These are phyloP conservation scores for Syzygium jambos DNA, from an alignment of 345 rosid genomes.

Conservation along the genomic window DNA sequence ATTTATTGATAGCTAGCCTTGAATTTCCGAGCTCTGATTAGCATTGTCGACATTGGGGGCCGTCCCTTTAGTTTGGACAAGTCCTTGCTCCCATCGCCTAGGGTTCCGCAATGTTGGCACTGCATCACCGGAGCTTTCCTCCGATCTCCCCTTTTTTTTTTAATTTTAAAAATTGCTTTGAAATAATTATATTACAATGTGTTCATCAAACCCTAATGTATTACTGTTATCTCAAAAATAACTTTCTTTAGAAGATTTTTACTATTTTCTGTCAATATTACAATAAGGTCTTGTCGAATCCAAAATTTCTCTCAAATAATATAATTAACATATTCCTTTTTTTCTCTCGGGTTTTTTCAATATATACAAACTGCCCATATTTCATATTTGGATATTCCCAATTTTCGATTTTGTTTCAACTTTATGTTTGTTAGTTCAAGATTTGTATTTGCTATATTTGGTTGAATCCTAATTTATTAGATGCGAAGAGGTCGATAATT, in stretches of 20 bases:
- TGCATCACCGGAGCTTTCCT: neutral
- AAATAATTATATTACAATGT: neutral
- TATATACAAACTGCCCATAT: too few species aligned
- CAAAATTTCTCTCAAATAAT: neutral
- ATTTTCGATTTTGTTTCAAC: neutral
- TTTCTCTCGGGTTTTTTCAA: neutral
- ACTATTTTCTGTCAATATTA: neutral
- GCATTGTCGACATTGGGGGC: too few species aligned
- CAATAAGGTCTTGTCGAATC: neutral
- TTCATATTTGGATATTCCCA: neutral
- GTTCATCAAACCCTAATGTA: too few species aligned
- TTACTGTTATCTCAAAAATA: too few species aligned
- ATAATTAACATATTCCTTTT: neutral
- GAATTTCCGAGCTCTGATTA: accelerated
- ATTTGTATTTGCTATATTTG: neutral
- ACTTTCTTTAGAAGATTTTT: neutral
- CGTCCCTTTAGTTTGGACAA: accelerated
- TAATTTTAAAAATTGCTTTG: neutral
- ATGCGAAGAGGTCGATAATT: neutral
- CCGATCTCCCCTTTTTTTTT: neutral
- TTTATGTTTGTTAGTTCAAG: neutral
- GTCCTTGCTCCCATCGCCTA: neutral
- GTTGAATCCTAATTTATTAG: neutral
- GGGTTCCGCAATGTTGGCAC: neutral
- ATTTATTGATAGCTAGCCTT: accelerated